Evolutionary conservation across 768 basidiomycete genomes (phyloP), one percentile per base, ranked within the genome.

Genomic region (Russula ochroleuca): DNA sequence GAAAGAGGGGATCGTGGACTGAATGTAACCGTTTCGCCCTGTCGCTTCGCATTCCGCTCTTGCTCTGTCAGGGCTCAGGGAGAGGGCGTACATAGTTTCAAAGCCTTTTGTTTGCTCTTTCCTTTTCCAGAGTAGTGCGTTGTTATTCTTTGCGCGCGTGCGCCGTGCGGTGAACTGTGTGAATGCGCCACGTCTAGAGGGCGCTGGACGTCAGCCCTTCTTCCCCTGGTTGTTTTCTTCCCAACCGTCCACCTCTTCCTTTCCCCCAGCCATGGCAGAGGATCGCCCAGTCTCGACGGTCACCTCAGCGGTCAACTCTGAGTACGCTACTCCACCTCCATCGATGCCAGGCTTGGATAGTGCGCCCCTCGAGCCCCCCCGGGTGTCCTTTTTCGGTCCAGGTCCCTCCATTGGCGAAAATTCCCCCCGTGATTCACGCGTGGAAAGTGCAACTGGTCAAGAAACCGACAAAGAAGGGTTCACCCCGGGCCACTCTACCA

Each of bases 231-330:
- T 41, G 15, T 31, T 31, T 15, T 40, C 38, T 41, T 47, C 35
- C 21, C 19, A 6, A 53, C 52, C 52, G 35, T 33, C 52, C 35
- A 37, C 35, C 35, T 15, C 35, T 6, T 35, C 35, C 52, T 25
- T n/a, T 38, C 63, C 50, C 50, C 21, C 48, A 13, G 25, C 41
- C 50, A 68, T 68, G 65, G 60, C 59, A 15, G 52, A 55, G 31
- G 65, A 57, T 40, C 65, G 66, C 35, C 68, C 68, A 0, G 3
- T 51, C 15, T 68, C 68, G 23, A 57, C 38, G 38, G 62, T 54
- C 28, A 28, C 28, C 28, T 28, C 28, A 28, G 35, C 35, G 10
- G 7, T 35, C 47, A 23, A 49, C 28, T 38, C 59, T 6, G 59
- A 57, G 28, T 68, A 60, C 31, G 37, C 48, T 23, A 68, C 61